Conservation (phyloP, 2,329 filamentous ascomycete genomes). For the Curvularia eragrostidis region DNA sequence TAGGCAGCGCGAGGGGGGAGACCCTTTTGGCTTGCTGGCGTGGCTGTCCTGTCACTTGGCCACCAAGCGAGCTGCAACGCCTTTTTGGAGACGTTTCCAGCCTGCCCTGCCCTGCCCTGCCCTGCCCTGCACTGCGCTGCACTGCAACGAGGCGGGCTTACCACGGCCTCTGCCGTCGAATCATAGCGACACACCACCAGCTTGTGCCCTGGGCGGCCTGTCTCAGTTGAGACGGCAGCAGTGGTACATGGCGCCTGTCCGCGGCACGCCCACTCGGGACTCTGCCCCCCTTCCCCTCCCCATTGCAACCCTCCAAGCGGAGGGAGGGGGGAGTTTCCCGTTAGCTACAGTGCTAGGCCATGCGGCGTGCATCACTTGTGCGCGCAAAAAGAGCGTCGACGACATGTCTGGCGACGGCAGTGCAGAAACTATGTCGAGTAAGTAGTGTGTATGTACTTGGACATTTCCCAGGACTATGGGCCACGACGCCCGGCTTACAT, state of each 20-base stretch:
- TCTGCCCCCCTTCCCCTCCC: too few species aligned
- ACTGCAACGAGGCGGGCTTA: slow-evolving; percentile 2
- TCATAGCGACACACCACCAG: background rate
- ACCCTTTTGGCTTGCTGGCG: too few species aligned
- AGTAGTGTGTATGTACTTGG: too few species aligned
- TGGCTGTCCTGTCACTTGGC: too few species aligned
- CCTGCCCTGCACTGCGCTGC: background rate
- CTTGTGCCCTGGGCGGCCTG: background rate
- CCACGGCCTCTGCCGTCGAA: slow-evolving; percentile 1
- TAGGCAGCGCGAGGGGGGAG: too few species aligned
- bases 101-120: too few species aligned
- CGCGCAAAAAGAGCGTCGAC: slow-evolving; percentile 4
- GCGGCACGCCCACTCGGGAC: background rate
- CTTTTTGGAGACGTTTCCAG: too few species aligned
- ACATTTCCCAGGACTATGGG: slow-evolving; percentile 14
- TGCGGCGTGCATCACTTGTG: slow-evolving; percentile 11
- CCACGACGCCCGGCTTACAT: slow-evolving; percentile 21
- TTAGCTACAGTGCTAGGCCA: slow-evolving; percentile 13
- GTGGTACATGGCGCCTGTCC: background rate
- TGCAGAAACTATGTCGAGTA: too few species aligned
- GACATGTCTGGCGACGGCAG: background rate
- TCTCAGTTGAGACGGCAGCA: slow-evolving; percentile 4
- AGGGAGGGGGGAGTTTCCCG: background rate
- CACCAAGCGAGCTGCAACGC: too few species aligned
- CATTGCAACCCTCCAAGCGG: too few species aligned